Evolutionary conservation across 345 rosid species (phyloP).

Genomic region (Salix suchowensis): DNA sequence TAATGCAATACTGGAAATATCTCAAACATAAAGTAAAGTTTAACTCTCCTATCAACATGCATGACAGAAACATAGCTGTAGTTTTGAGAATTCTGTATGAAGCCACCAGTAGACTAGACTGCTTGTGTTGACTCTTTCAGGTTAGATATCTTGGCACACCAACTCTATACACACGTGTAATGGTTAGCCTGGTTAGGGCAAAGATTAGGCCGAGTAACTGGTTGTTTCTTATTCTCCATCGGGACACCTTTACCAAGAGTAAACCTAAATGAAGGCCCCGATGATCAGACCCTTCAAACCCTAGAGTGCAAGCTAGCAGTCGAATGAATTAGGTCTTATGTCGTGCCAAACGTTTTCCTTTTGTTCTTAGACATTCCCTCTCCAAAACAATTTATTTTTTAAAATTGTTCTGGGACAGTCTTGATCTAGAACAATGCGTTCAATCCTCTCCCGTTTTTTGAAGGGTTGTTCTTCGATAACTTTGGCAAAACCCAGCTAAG

Average conservation of each 20-base stretch:
- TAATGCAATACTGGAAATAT: neutral
- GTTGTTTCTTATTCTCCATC: neutral
- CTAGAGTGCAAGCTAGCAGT: neutral
- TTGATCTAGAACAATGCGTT: neutral
- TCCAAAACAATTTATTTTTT: neutral
- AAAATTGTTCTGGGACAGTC: neutral
- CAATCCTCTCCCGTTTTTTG: neutral
- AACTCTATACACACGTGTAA: neutral
- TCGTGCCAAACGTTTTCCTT: neutral
- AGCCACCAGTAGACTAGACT: conserved; percentile 31
- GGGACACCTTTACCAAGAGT: neutral
- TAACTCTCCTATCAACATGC: neutral
- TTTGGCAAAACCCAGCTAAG: neutral
- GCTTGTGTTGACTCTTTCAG: neutral
- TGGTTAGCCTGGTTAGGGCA: neutral
- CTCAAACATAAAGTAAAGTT: neutral
- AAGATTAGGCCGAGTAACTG: neutral
- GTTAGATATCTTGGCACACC: conserved; percentile 6
- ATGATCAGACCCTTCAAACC: neutral
- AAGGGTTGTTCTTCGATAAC: neutral
- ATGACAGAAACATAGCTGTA: neutral
- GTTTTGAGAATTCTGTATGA: conserved; percentile 1
- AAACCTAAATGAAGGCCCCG: neutral
- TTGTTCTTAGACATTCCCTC: neutral
- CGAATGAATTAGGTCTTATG: neutral